Conservation (phyloP, 1,139 yeast species). For the Spathaspora jeffriesii region DNA sequence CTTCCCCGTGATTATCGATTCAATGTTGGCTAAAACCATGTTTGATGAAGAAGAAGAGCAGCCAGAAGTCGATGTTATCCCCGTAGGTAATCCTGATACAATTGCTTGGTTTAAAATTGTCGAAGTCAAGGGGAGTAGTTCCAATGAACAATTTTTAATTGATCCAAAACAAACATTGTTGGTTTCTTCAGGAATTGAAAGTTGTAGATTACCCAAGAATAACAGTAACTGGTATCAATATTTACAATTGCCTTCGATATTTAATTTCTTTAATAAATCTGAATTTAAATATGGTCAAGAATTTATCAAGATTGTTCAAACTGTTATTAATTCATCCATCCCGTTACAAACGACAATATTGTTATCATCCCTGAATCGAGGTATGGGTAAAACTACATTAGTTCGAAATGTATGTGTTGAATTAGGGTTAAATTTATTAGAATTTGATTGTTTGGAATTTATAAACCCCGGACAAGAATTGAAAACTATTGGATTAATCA, state of each 20-base stretch:
- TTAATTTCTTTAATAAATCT: constrained; percentile 26
- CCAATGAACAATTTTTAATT: constrained; percentile 51
- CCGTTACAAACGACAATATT: constrained; percentile 63
- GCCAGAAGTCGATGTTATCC: constrained; percentile 36
- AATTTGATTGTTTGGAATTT: constrained; percentile 68
- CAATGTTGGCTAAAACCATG: constrained; percentile 63
- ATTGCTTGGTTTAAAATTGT: constrained; percentile 83
- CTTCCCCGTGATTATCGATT: constrained; percentile 78
- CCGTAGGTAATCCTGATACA: constrained; percentile 66
- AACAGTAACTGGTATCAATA: constrained; percentile 52
- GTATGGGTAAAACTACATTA: constrained; percentile 76
- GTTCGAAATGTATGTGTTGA: constrained; percentile 56
- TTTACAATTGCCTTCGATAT: constrained; percentile 38
- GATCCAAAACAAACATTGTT: constrained; percentile 67
- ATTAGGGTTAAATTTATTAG: constrained; percentile 69
- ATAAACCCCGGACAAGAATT: constrained; percentile 70
- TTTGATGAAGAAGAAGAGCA: constrained; percentile 26
- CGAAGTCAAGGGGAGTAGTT: constrained; percentile 36
- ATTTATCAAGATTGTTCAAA: constrained; percentile 50
- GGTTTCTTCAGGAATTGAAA: constrained; percentile 64
- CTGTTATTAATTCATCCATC: constrained; percentile 27
- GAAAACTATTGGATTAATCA: constrained; percentile 75
- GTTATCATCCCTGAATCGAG: constrained; percentile 68
- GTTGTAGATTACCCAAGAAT: constrained; percentile 37
- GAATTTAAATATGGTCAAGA: constrained; percentile 53